Percentiles rank a stretch among this genome's conserved stretches.
Evolutionary conservation across 2,329 filamentous ascomycete genomes (phyloP).

Genomic region (Coniochaeta sp.): DNA sequence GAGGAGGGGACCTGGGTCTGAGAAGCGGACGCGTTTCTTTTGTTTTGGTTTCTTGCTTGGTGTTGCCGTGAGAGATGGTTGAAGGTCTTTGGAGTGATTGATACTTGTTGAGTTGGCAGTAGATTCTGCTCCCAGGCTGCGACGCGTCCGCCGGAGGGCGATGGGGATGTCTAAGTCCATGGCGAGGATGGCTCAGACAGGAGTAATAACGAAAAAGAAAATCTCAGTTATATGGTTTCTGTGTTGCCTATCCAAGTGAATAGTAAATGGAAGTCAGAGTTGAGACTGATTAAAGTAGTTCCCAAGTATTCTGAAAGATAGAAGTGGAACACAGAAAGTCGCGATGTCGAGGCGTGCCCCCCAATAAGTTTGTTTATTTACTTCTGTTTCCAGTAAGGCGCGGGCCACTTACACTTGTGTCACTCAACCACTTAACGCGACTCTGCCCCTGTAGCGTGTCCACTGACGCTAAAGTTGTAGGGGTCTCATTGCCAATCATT

Average conservation of each 20-base stretch:
- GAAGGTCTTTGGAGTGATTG: not conserved
- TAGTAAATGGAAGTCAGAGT: too few relatives aligned
- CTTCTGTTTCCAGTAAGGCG: constrained; percentile 11
- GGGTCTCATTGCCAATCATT: not conserved
- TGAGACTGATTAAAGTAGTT: too few relatives aligned
- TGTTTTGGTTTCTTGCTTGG: constrained; percentile 17
- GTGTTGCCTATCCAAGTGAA: too few relatives aligned
- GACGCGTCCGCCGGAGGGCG: constrained; percentile 47
- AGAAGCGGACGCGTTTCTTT: constrained; percentile 51
- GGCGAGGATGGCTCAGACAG: not conserved
- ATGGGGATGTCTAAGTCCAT: constrained; percentile 42
- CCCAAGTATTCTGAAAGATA: too few relatives aligned
- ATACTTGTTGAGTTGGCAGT: constrained; percentile 7
- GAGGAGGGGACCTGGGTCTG: constrained; percentile 42
- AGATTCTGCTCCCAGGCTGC: constrained; percentile 23
- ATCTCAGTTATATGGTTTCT: too few relatives aligned
- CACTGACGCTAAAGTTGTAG: not conserved
- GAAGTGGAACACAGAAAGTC: not conserved
- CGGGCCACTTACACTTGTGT: constrained; percentile 4
- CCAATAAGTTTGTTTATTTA: constrained; percentile 11
- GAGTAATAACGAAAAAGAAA: too few relatives aligned
- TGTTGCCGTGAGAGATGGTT: too few relatives aligned
- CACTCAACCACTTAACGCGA: not conserved
- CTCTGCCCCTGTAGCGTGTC: not conserved
- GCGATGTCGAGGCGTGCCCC: not conserved